phyloP scores from a whole-genome alignment of 805 yeast species.

The Candida parachauliodes region DNA sequence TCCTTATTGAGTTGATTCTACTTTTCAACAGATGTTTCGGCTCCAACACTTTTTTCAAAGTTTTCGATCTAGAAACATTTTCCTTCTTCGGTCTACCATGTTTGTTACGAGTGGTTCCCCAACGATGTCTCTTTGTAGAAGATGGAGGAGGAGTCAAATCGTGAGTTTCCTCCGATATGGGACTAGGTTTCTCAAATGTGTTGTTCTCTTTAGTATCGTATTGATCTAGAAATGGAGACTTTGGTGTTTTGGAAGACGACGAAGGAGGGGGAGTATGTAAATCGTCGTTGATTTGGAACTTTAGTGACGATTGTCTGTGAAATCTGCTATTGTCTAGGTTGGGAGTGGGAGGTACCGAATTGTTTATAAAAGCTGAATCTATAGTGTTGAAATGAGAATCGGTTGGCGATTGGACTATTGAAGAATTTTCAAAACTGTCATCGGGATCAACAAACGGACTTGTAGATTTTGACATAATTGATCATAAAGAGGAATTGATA shows the following conservation, averaged over 20 bases:
- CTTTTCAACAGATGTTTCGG: conserved; percentile 18
- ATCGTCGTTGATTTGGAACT: conserved; percentile 24
- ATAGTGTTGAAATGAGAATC: conserved; percentile 5
- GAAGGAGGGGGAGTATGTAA: conserved; percentile 12
- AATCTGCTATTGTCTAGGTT: conserved; percentile 6
- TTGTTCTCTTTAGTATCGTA: conserved; percentile 14
- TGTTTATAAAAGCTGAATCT: conserved; percentile 17
- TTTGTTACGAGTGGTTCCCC: conserved; percentile 86
- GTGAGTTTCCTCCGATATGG: conserved; percentile 6
- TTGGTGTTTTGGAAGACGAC: background rate
- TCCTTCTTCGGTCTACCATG: conserved; percentile 58
- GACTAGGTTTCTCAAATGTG: background rate
- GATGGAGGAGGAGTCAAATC: conserved; percentile 34
- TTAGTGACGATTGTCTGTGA: conserved; percentile 21
- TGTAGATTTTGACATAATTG: background rate
- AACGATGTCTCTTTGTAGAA: conserved; percentile 68
- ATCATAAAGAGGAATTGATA: background rate
- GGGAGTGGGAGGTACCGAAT: conserved; percentile 14
- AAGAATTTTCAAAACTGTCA: conserved; percentile 8
- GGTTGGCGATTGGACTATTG: conserved; percentile 8
- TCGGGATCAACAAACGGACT: conserved; percentile 12
- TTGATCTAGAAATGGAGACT: conserved; percentile 30
- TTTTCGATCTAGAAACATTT: conserved; percentile 43
- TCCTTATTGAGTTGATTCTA: conserved; percentile 3
- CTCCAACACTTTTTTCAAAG: conserved; percentile 45